Base-by-base conservation (phyloP, 306 rosid species). In the Lupinus albus region DNA sequence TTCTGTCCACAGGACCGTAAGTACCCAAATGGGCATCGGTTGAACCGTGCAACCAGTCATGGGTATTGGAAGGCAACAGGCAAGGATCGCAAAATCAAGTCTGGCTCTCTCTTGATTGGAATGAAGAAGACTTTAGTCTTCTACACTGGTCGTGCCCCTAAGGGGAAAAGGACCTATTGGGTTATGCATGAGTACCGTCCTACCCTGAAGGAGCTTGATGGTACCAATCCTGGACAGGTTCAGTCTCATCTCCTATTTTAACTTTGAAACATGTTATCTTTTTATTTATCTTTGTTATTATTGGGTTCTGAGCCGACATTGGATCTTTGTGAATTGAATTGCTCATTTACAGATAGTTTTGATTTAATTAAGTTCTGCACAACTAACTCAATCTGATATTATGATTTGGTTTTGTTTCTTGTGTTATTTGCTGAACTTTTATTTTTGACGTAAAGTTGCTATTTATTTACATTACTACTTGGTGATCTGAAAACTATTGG, bases 31-130 rank as follows among this genome's bases (percentile, higher is more conserved):
- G 99, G 99, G 12, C 78, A 82, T 77, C 64, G 99, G 56, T 84
- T 86, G 79, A 94, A 94, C 79, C 74, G 99, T 71, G 99, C 99
- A 32, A 94, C 99, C 4, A 46, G 0, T 55, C 79, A 73, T 12
- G 99, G 99, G 47, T 94, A 90, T 53, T 94, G 99, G 99, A 94
- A 94, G 78, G 99, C 99, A 2, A 94, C 99, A 0, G 99, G 99
- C 1, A 94, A 90, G 80, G 99, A 94, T 86, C 91, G 99, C 3
- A 81, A 11, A 71, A 94, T 94, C 25, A 94, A 85, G 82, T 88
- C 96, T 2, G 90, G 89, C 3, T 25, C 65, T 0, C 81, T 1
- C 73, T 65, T 88, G 94, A 85, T 94, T 72, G 99, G 99, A 52
- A 90, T 90, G 99, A 94, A 94, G 82, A 94, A 90, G 86, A 94